Percentiles rank a stretch among this genome's conserved stretches.
These are phyloP conservation scores for Rhodotorula sphaerocarpa DNA, from an alignment of 768 basidiomycete species.

Conservation along the genomic window DNA sequence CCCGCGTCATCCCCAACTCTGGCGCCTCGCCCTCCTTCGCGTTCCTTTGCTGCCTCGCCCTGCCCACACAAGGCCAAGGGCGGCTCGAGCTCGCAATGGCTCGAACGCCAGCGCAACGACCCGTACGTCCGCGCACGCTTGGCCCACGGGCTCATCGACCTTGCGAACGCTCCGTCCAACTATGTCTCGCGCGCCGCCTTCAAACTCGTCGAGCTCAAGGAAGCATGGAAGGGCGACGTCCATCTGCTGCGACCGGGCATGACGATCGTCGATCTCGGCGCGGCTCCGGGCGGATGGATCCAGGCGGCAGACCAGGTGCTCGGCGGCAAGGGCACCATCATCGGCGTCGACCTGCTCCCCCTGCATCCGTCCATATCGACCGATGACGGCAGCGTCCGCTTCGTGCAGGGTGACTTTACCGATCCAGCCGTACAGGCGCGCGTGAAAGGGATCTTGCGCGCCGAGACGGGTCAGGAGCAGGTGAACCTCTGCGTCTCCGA, in stretches of 20 bases:
- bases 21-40: not conserved
- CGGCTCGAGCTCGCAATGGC: slow-evolving; percentile 34
- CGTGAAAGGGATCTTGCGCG: slow-evolving; percentile 43
- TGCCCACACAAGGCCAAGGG: not conserved
- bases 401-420: slow-evolving; percentile 73
- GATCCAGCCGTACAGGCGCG: slow-evolving; percentile 49
- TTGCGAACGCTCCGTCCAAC: slow-evolving; percentile 26
- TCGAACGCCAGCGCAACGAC: slow-evolving; percentile 42
- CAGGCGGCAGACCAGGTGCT: slow-evolving; percentile 65
- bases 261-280: slow-evolving; percentile 75
- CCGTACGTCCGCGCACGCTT: slow-evolving; percentile 43
- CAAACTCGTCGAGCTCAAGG: slow-evolving; percentile 76
- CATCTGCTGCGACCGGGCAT: slow-evolving; percentile 47
- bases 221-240: slow-evolving; percentile 43
- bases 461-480: not conserved
- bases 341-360: slow-evolving; percentile 72
- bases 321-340: slow-evolving; percentile 50
- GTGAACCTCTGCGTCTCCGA: slow-evolving; percentile 80
- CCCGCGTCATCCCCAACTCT: not conserved
- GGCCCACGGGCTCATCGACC: not conserved
- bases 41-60: not conserved
- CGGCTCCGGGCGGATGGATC: slow-evolving; percentile 89
- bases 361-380: slow-evolving; percentile 51
- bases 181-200: slow-evolving; percentile 84
- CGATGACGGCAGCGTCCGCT: slow-evolving; percentile 57